Conservation (phyloP, 2,329 filamentous ascomycete genomes). For the Pseudogymnoascus sp. region DNA sequence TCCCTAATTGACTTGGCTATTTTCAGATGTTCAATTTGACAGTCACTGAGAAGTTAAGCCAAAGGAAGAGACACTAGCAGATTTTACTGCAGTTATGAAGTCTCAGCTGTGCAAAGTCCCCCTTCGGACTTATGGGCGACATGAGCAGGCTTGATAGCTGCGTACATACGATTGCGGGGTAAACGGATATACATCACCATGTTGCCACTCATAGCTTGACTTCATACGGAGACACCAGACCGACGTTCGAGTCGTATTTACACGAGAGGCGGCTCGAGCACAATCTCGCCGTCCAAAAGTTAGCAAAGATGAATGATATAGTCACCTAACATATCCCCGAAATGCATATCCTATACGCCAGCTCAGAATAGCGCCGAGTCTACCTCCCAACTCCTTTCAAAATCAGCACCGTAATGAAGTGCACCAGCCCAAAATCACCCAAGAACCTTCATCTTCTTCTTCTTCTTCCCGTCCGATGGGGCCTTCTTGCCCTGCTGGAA, state of each 20-base stretch:
- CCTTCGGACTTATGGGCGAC: too few relatives aligned
- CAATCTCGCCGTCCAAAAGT: neutral
- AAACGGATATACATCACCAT: neutral
- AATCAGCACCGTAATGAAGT: neutral
- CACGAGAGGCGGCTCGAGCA: neutral
- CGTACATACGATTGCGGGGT: neutral
- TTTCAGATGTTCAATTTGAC: too few relatives aligned
- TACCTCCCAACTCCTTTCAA: neutral
- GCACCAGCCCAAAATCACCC: neutral
- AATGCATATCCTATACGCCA: neutral
- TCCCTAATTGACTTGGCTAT: too few relatives aligned
- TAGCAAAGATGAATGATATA: neutral
- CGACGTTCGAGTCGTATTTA: neutral
- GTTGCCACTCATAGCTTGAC: neutral
- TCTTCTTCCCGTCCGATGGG: slow-evolving; percentile 41
- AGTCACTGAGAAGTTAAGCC: too few relatives aligned
- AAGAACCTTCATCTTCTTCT: slow-evolving; percentile 55
- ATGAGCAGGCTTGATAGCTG: too few relatives aligned
- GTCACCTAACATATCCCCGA: neutral
- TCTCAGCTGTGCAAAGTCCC: too few relatives aligned
- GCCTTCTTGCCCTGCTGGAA: slow-evolving; percentile 70
- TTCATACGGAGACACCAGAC: neutral
- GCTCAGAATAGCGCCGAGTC: neutral
- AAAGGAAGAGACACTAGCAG: too few relatives aligned
- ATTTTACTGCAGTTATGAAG: too few relatives aligned